These are phyloP conservation scores for Pseudocercospora vitis DNA, from an alignment of 2,329 filamentous ascomycete genomes.

Conservation along the genomic window DNA sequence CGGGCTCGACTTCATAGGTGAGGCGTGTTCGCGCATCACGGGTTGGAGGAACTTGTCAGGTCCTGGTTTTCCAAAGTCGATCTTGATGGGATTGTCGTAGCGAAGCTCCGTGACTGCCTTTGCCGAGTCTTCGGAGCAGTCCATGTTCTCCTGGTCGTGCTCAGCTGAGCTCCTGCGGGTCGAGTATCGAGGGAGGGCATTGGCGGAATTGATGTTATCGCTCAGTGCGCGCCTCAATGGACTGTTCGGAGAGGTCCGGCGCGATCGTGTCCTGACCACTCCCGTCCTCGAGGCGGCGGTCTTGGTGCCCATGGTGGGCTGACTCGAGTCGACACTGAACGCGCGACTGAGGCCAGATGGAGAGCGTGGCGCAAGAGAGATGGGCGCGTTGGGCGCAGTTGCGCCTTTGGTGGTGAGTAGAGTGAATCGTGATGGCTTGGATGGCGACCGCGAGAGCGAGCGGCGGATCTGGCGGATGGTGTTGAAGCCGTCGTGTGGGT, in stretches of 20 bases:
- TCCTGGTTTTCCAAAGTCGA: conserved; percentile 48
- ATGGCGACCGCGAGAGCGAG: conserved; percentile 90
- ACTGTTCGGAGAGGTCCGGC: conserved; percentile 75
- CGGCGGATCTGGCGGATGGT: conserved; percentile 80
- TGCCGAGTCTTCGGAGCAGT: conserved; percentile 29
- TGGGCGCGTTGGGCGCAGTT: conserved; percentile 39
- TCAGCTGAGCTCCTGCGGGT: conserved; percentile 51
- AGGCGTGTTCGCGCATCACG: conserved; percentile 48
- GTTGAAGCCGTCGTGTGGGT: conserved; percentile 65
- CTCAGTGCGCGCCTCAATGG: conserved; percentile 76
- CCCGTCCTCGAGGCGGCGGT: conserved; percentile 36
- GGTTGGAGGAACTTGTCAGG: conserved; percentile 49
- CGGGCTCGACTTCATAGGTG: conserved; percentile 69
- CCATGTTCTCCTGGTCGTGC: conserved; percentile 44
- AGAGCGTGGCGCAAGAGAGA: conserved; percentile 38
- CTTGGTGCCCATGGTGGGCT: conserved; percentile 47
- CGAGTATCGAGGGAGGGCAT: conserved; percentile 57
- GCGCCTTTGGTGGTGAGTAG: conserved; percentile 56
- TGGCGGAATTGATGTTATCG: conserved; percentile 69
- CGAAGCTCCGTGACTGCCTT: conserved; percentile 27
- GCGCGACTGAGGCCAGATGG: conserved; percentile 47
- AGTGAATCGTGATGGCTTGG: conserved; percentile 69
- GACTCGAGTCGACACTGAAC: conserved; percentile 43
- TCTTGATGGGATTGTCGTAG: conserved; percentile 49
- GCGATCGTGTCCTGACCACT: conserved; percentile 48